Evolutionary conservation across 306 rosid genomes (phyloP).

Genomic region (Rosa multiflora): DNA sequence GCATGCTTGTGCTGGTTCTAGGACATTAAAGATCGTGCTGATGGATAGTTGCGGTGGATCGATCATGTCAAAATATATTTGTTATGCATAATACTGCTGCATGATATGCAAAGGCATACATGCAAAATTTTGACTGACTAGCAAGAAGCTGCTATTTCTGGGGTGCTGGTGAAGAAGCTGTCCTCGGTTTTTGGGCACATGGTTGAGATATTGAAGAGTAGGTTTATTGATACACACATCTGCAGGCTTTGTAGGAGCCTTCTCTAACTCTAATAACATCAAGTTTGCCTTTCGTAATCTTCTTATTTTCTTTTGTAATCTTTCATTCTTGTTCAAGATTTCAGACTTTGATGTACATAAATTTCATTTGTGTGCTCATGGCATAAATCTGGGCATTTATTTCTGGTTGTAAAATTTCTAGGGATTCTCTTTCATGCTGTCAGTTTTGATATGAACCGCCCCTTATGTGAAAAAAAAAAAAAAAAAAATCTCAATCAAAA

Average conservation of each 20-base stretch:
- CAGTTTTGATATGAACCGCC: too few relatives aligned
- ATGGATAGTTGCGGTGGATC: conserved; percentile 34
- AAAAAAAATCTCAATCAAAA: too few relatives aligned
- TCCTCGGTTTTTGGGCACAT: conserved; percentile 43
- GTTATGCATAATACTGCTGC: conserved; percentile 29
- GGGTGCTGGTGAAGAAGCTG: conserved; percentile 44
- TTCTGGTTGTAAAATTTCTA: conserved; percentile 33
- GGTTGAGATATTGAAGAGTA: conserved; percentile 33
- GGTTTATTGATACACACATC: conserved; percentile 49
- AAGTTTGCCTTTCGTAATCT: conserved; percentile 26
- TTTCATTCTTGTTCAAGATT: conserved; percentile 29
- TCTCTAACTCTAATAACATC: conserved; percentile 60
- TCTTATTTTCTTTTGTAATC: too few relatives aligned
- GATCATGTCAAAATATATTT: conserved; percentile 12
- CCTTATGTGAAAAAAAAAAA: too few relatives aligned
- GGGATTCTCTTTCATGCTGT: conserved; percentile 19
- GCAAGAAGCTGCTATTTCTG: conserved; percentile 55
- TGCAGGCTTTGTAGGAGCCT: conserved; percentile 49
- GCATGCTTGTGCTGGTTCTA: conserved; percentile 35
- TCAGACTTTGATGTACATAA: conserved; percentile 63
- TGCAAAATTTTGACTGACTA: conserved; percentile 58
- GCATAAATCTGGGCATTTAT: conserved; percentile 64
- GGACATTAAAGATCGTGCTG: conserved; percentile 27
- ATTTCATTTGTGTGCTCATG: conserved; percentile 62
- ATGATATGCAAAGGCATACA: conserved; percentile 50